phyloP scores from a whole-genome alignment of 441 rosid species.

The Populus trichocarpa region DNA sequence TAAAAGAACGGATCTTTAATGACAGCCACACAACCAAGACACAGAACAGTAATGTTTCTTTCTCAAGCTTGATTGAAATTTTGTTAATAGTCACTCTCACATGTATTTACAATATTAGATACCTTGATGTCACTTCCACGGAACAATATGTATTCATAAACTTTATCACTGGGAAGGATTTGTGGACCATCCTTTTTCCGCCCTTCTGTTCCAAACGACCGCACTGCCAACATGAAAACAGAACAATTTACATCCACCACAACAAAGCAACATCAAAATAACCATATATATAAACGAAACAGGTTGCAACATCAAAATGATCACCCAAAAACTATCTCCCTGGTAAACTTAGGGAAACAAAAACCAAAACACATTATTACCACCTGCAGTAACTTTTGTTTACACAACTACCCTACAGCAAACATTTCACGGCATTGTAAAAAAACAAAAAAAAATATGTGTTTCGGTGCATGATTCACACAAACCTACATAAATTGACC shows the following conservation, averaged over 20 bases:
- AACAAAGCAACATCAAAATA: neutral
- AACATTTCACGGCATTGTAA: neutral
- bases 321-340: neutral
- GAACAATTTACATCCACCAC: neutral
- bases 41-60: neutral
- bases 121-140: slow-evolving; percentile 98
- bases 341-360: neutral
- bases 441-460: neutral
- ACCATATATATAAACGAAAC: neutral
- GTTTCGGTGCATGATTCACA: neutral
- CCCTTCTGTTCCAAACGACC: slow-evolving; percentile 98
- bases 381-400: neutral
- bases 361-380: neutral
- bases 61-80: neutral
- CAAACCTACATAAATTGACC: neutral
- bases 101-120: slow-evolving; percentile 4
- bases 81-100: neutral
- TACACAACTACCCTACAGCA: neutral
- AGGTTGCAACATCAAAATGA: neutral
- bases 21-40: neutral
- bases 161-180: slow-evolving; percentile 66
- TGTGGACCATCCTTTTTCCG: slow-evolving; percentile 89
- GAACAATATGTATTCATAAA: slow-evolving; percentile 84
- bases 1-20: neutral
- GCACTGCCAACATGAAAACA: slow-evolving; percentile 40